These are phyloP conservation scores for Tetrahymena borealis DNA, from an alignment of 73 alveolate species.

Conservation along the genomic window DNA sequence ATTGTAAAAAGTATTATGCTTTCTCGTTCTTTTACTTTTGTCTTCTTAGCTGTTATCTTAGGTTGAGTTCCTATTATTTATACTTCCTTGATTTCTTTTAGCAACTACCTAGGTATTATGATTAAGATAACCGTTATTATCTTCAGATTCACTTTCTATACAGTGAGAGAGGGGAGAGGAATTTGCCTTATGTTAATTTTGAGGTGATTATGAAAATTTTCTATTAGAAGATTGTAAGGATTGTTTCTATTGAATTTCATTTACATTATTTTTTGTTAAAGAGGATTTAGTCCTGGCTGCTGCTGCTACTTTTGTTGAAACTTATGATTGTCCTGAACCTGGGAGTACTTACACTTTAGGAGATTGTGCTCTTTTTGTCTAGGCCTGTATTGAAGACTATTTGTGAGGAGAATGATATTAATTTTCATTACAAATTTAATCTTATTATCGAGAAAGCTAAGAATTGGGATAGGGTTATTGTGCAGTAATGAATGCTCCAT, in stretches of 20 bases:
- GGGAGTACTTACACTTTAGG: background rate
- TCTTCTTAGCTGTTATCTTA: background rate
- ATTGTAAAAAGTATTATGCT: background rate
- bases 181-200: no score
- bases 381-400: background rate
- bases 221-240: no score
- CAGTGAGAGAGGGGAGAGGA: no score
- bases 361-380: background rate
- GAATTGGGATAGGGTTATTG: background rate
- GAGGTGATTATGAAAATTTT: no score
- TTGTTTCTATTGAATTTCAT: no score
- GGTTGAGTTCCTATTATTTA: background rate
- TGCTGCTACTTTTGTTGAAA: no score
- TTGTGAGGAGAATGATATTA: background rate
- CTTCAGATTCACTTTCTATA: no score
- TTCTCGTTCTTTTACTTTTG: background rate
- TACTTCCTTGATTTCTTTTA: no score
- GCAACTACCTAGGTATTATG: no score
- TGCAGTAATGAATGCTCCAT: background rate
- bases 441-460: background rate
- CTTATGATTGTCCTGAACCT: background rate
- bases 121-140: no score
- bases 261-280: no score
- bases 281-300: no score
- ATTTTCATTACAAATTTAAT: background rate